Base-by-base conservation (phyloP, 495 filamentous ascomycete species). In the Neurospora sp. region DNA sequence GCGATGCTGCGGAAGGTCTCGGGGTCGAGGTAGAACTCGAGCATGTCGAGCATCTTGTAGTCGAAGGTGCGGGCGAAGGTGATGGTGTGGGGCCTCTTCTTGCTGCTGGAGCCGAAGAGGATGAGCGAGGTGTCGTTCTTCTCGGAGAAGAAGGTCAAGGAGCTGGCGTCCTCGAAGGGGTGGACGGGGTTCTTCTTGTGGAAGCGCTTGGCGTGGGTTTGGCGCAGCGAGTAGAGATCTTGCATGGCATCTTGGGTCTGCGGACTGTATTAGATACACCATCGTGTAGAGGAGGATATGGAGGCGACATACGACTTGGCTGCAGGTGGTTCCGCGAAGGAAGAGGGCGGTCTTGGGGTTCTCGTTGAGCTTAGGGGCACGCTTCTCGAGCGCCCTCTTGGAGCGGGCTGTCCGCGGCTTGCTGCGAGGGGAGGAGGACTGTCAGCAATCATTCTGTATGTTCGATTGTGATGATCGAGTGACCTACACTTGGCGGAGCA, bases 361-460 rank as follows among this genome's bases (percentile, higher is more conserved):
- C 85, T 99, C 96, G 81, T 90, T 85, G 71, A 87, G 82, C 81
- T 97, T 96, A n/a, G 96, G 93, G 75, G 90, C 94, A 76, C 91
- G 90, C 82, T 95, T 93, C 80, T 96, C 96, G 78, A 97, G 90
- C 70, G 92, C 93, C 72, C 96, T 91, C 87, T 95, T 96, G 49
- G 93, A 95, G 86, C 96, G 94, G 73, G 95, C 94, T 81, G 93
- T 98, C 77, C 92, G 91, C 74, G 96, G 94, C 88, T 96, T 96
- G 80, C 93, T 95, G 77, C 38, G 62, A 12, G n/a, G 46, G 70
- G 20, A 6, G 27, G 6, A 39, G n/a, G 16, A 46, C 20, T 40
- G 54, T 66, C 54, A 66, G 54, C 54, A 9, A 73, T 72, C 4
- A 72, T 69, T 39, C 20, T 20, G 18, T 39, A 20, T 20, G 8